Evolutionary conservation across 2,329 filamentous ascomycete species (phyloP), one percentile per base, ranked within the genome.

Genomic region (Lecanoromycetidae sp.): DNA sequence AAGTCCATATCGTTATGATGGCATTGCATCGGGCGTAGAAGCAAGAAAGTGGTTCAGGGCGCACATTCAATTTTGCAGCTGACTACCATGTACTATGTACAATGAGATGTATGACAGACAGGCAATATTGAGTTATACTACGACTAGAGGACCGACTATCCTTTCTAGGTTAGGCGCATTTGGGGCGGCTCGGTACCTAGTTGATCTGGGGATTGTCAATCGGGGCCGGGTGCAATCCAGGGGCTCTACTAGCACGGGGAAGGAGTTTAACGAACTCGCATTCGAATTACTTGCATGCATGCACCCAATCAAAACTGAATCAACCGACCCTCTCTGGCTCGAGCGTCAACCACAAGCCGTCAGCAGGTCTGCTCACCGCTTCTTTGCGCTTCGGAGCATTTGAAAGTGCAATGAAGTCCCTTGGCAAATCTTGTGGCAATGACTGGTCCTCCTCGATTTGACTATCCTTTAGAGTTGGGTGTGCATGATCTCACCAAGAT

Each of bases 341-440:
- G 3, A 12, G 38, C n/a, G 38, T 41, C 38, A 30, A 41, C 38
- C 7, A 41, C 19, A 35, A 8, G 15, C 19, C 25, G 38, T 41
- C 38, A 41, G 19, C 25, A 41, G 38, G 38, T 29, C n/a, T 41
- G 33, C 26, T 41, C 38, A 41, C 38, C 25, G 38, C 38, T 30
- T 41, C 38, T 30, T 30, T 23, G 36, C 25, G 12, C 12, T 26
- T 8, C 4, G 22, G 36, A 39, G n/a, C n/a, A 9, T 19, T 19
- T 12, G 23, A 29, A 7, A 20, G 29, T 8, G 8, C 30, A 8
- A 5, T n/a, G 19, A 39, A 13, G 13, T 26, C 27, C 36, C 19
- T 22, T 5, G 22, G 22, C n/a, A 6, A 23, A 15, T 22, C 36
- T 30, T 17, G 17, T 30, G 19, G 30, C n/a, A 33, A 33, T 7